A percentile compares a stretch with the other conserved stretches of the same genome.
Conservation (phyloP, 2,329 filamentous ascomycete genomes). For the Fusarium sp. region DNA sequence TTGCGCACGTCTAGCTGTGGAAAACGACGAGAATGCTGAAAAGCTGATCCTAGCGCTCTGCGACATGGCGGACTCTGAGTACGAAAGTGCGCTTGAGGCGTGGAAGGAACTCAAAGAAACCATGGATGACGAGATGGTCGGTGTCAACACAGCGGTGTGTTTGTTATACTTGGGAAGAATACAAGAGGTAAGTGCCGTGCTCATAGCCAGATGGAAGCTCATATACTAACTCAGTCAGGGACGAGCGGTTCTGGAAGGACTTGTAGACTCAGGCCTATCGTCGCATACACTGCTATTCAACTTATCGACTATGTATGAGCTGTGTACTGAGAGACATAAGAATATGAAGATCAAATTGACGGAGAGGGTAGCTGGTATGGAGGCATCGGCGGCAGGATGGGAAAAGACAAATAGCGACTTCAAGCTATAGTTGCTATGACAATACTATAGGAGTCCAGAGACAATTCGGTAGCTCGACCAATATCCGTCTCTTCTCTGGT, state of each 20-base stretch:
- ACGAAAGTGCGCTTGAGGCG: conserved; percentile 68
- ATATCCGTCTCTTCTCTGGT: not conserved
- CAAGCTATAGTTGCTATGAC: conserved; percentile 74
- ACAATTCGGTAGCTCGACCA: no score
- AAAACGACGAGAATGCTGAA: conserved; percentile 53
- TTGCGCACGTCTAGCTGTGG: conserved; percentile 57
- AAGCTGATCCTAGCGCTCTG: conserved; percentile 75
- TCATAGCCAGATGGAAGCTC: not conserved
- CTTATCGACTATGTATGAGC: conserved; percentile 88
- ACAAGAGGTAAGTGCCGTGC: conserved; percentile 66
- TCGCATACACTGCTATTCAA: conserved; percentile 91
- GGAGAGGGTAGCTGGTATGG: conserved; percentile 73
- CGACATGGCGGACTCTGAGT: conserved; percentile 82
- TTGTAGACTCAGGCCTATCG: conserved; percentile 71
- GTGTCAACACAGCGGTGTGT: conserved; percentile 86
- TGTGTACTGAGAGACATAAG: conserved; percentile 82
- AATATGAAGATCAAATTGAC: conserved; percentile 78
- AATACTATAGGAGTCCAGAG: no score
- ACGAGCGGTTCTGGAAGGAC: conserved; percentile 71
- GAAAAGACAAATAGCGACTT: conserved; percentile 80
- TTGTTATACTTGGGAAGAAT: conserved; percentile 84
- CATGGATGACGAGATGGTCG: conserved; percentile 73
- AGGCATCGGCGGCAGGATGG: conserved; percentile 70
- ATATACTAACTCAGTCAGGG: conserved; percentile 60
- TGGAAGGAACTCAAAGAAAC: conserved; percentile 67